Base-by-base conservation (phyloP, 441 rosid species). In the Jatropha multifida region DNA sequence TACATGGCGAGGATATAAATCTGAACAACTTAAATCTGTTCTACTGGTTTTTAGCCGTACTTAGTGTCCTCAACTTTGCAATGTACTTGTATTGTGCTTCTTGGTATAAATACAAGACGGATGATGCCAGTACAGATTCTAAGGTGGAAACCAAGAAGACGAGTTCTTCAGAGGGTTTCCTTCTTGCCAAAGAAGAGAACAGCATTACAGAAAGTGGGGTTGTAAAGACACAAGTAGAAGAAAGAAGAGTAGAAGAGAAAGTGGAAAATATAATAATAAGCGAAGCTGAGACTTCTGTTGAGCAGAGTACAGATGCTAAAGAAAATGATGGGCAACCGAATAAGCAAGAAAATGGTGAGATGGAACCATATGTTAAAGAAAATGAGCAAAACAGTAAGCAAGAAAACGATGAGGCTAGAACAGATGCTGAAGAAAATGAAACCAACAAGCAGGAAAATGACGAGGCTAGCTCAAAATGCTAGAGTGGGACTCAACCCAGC, bases 101-200 rank as follows among this genome's bases (percentile, higher is more conserved):
- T 1, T 90, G 90, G 92, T 88, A 90, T 82, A 88, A 85, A 69
- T 90, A 88, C 81, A 90, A 80, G 75, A 13, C 51, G 4, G 72
- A 77, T 6, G 78, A 80, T 18, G 27, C 14, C 4, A 7, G 5
- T 4, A 5, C 14, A 15, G 38, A 38, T 27, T 23, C 18, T 0
- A 72, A 61, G 69, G 20, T 27, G 11, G 54, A 54, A 15, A 51
- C 6, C 1, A 51, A 37, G 67, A 48, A 11, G 3, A n/a, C 2
- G 0, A 4, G 20, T 17, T 18, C 9, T 17, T 55, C 76, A 0
- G 69, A 65, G 6, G 67, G 38, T 20, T 55, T 64, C 40, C 7
- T 65, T 64, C 10, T 38, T 20, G 8, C 27, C 17, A 38, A 58
- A 65, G 61, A 82, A 64, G 20, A 54, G 27, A 77, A 67, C 32